Base-by-base conservation (phyloP, 495 filamentous ascomycete genomes). In the Penicillium diatomitis region DNA sequence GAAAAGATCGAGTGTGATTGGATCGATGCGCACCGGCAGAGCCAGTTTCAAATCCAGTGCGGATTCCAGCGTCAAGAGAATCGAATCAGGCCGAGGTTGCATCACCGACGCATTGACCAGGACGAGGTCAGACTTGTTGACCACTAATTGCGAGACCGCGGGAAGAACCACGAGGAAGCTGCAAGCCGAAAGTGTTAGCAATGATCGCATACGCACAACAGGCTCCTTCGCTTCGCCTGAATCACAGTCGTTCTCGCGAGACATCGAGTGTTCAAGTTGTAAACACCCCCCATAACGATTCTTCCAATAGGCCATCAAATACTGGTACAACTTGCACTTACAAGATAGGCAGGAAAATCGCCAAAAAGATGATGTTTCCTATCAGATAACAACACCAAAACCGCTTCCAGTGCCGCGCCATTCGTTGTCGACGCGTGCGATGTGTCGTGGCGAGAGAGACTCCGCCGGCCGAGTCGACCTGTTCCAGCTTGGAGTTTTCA, bases 121-220 rank as follows among this genome's bases (percentile, higher is more conserved):
- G 2, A 71, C 58, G 10, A 74, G 63, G 9, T 52, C 40, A 4
- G 67, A 69, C 37, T 64, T 63, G 54, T 69, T 55, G 29, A 73
- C 63, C 36, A 74, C 62, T 30, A 64, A 49, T 44, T 73, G 71
- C 0, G 71, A 68, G 43, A 74, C 62, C 44, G 67, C 68, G 3
- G 71, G 71, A 20, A 74, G 66, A 37, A 63, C 55, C 41, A 71
- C 52, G 4, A 70, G 50, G 60, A 74, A 74, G 50, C 71, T 74
- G 31, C 11, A 3, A 28, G 5, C 3, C 11, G 31, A 6, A 32
- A 10, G 30, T 46, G 20, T 20, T 20, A 20, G 20, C 20, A 20
- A 20, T 20, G 20, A 20, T 20, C 20, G 20, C 20, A 20, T 20
- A 20, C 20, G 20, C 20, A 20, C 20, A 20, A 20, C 20, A 20